Evolutionary conservation across 176 grass and related monocot genomes (phyloP).

Genomic region (Carex pumila): DNA sequence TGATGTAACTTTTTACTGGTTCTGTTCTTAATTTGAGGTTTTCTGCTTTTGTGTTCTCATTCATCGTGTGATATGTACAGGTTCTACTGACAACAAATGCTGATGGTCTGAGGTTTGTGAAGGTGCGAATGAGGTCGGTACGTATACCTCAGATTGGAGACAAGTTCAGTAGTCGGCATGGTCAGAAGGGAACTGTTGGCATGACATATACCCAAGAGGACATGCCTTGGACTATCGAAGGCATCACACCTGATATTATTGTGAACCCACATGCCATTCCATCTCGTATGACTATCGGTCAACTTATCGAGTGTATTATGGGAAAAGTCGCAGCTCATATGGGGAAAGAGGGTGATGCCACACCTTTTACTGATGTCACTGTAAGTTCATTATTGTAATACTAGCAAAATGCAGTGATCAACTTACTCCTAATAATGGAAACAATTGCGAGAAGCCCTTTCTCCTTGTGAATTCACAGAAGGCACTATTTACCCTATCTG

Average conservation of each 20-base stretch:
- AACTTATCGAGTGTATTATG: slow-evolving; percentile 98
- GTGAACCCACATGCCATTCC: slow-evolving; percentile 98
- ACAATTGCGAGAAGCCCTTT: not conserved
- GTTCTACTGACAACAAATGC: slow-evolving; percentile 98
- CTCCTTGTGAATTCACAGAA: not conserved
- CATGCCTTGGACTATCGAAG: slow-evolving; percentile 99
- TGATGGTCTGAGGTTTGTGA: slow-evolving; percentile 97
- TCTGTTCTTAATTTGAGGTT: slow-evolving; percentile 1
- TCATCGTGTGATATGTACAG: slow-evolving; percentile 27
- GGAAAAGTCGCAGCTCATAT: slow-evolving; percentile 98
- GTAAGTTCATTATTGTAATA: slow-evolving; percentile 45
- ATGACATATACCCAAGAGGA: slow-evolving; percentile 99
- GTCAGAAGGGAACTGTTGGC: slow-evolving; percentile 96
- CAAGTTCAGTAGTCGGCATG: slow-evolving; percentile 98
- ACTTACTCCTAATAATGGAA: not conserved
- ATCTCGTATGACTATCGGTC: slow-evolving; percentile 97
- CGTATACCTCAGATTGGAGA: slow-evolving; percentile 97
- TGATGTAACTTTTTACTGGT: not conserved
- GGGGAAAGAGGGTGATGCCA: slow-evolving; percentile 94
- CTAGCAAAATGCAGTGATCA: not conserved
- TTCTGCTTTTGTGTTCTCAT: not conserved
- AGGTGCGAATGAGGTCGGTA: slow-evolving; percentile 92
- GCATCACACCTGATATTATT: slow-evolving; percentile 98
- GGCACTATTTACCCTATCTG: not conserved
- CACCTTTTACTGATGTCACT: slow-evolving; percentile 97